phyloP scores from a whole-genome alignment of 805 yeast genomes.

The Teunomyces panamensis region DNA sequence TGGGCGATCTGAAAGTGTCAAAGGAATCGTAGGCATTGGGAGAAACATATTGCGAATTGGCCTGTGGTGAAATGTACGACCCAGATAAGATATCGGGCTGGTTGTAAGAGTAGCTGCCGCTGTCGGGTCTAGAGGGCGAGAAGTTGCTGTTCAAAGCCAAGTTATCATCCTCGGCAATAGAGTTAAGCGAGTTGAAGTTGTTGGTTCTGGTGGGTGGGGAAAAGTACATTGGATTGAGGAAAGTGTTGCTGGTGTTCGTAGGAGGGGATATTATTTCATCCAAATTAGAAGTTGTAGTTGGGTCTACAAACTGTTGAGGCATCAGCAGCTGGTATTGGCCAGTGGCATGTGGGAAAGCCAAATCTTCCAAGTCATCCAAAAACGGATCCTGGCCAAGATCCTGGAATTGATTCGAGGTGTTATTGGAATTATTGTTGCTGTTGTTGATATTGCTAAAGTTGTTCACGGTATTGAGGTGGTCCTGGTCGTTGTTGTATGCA shows the following conservation, averaged over 20 bases:
- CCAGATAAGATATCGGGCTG: conserved; percentile 23
- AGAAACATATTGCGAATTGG: conserved; percentile 27
- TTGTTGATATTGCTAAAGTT: not conserved
- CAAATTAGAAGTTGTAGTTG: conserved; percentile 22
- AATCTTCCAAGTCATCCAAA: conserved; percentile 28
- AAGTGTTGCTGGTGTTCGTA: conserved; percentile 16
- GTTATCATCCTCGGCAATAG: conserved; percentile 30
- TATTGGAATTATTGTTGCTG: not conserved
- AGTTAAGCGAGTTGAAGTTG: conserved; percentile 26
- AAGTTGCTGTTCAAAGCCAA: conserved; percentile 14
- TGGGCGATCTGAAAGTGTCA: conserved; percentile 37
- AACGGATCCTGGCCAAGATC: conserved; percentile 25
- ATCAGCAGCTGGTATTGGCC: conserved; percentile 4
- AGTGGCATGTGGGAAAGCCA: conserved; percentile 12
- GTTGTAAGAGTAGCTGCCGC: conserved; percentile 24
- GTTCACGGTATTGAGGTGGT: not conserved
- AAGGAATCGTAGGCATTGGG: conserved; percentile 30
- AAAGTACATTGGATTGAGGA: conserved; percentile 38
- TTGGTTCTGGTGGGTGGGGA: conserved; percentile 32
- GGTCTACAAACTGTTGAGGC: conserved; percentile 10
- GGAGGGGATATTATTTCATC: conserved; percentile 40
- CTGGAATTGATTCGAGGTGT: not conserved
- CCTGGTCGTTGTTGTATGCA: not conserved
- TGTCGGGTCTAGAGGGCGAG: conserved; percentile 35
- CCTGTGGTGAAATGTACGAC: conserved; percentile 35